These are phyloP conservation scores for Salix koriyanagi DNA, from an alignment of 345 rosid species.

Conservation along the genomic window DNA sequence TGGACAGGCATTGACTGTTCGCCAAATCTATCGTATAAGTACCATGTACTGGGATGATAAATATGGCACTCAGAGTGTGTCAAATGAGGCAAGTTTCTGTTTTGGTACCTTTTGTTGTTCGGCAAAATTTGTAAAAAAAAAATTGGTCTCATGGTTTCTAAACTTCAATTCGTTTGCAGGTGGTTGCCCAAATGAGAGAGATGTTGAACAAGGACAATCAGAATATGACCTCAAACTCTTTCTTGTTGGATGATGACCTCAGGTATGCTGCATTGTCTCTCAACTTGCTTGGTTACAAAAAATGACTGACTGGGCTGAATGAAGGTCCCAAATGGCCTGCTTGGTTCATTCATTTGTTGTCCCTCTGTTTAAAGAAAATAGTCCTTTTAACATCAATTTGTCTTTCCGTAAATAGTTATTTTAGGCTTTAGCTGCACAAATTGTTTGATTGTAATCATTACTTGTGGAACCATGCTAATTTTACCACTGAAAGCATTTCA, in stretches of 20 bases:
- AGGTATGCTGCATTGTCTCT: conserved; percentile 42
- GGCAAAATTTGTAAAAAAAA: not conserved
- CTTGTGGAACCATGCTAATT: not conserved
- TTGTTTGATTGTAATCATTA: too few relatives aligned
- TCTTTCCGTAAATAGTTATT: too few relatives aligned
- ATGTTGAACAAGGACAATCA: conserved; percentile 76
- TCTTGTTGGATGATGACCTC: conserved; percentile 90
- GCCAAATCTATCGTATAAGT: conserved; percentile 96
- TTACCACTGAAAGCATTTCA: not conserved
- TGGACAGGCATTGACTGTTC: conserved; percentile 71
- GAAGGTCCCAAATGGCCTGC: not conserved
- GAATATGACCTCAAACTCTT: conserved; percentile 76
- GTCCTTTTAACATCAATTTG: too few relatives aligned
- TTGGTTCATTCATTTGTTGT: too few relatives aligned
- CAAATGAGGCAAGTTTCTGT: conserved; percentile 64
- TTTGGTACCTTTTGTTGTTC: not conserved
- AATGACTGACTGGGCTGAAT: not conserved
- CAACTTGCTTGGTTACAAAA: not conserved
- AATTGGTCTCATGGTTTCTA: conserved; percentile 5
- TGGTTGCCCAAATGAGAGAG: conserved; percentile 83
- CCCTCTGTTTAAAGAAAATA: too few relatives aligned
- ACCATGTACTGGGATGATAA: conserved; percentile 99
- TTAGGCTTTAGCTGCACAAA: too few relatives aligned
- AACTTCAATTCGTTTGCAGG: conserved; percentile 35
- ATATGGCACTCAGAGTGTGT: conserved; percentile 95